Evolutionary conservation across 2,329 filamentous ascomycete species (phyloP), one percentile per base, ranked within the genome.

Genomic region (Bisporella sp.): DNA sequence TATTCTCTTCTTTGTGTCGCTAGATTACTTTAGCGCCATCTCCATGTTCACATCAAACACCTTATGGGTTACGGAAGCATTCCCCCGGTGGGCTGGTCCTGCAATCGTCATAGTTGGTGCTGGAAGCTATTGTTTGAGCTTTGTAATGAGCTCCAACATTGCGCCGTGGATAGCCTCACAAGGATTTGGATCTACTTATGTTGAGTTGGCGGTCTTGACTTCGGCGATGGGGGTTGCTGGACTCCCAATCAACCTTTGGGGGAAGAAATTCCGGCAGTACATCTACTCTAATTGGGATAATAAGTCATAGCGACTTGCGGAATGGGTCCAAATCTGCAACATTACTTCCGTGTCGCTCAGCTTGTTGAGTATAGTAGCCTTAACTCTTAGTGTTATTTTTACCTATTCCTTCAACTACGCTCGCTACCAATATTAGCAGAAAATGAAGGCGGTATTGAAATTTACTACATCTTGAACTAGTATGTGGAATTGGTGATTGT

Each of bases 61-160:
- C 4, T 43, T 59, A 1, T 57, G 55, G 53, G 48, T 55, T 21
- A 56, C 50, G 9, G 57, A 57, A 42, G 52, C 54, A 5, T 59
- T 59, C 41, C 57, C 57, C 2, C 33, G 48, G 8, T 59, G 52
- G 50, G 50, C 50, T 6, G 55, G 42, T 4, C 47, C 55, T 7
- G 55, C 52, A 11, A 12, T 59, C 7, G 47, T 51, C 5, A 46
- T 56, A 11, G 52, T 59, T 11, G 47, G 42, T 13, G 53, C 49
- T 3, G 45, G 51, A 6, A 49, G 57, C 21, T 57, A 57, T 41
- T 49, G 31, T 2, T 39, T 47, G 7, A 59, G 57, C 42, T 57
- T 57, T 46, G 53, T 21, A 11, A 41, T 56, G 28, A 56, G 49
- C 31, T 54, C 42, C 33, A 51, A 31, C 1, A 53, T 55, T 35